Evolutionary conservation across 176 grass and related monocot genomes (phyloP).

Genomic region (Aegilops umbellulata): DNA sequence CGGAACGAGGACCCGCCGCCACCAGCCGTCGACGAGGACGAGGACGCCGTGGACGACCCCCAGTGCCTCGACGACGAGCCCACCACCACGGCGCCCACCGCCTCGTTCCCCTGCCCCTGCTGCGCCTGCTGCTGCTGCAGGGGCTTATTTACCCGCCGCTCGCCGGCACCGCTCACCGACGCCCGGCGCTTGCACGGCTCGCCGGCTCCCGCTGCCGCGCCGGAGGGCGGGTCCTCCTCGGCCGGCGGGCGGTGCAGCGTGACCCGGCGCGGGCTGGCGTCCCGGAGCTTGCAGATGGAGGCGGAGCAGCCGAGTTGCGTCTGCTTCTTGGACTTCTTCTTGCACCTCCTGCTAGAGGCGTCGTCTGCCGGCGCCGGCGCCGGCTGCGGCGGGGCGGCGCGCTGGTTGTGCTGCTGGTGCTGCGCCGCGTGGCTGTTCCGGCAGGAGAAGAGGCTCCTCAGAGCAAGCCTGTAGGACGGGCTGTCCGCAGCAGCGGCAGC

Average conservation of each 20-base stretch:
- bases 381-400: not conserved
- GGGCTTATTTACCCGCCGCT: slow-evolving; percentile 58
- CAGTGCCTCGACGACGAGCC: slow-evolving; percentile 8
- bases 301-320: slow-evolving; percentile 43
- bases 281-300: slow-evolving; percentile 63
- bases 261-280: not conserved
- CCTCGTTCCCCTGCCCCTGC: slow-evolving; percentile 15
- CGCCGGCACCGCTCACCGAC: slow-evolving; percentile 53
- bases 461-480: slow-evolving; percentile 68
- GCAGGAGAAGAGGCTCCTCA: slow-evolving; percentile 73
- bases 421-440: slow-evolving; percentile 42
- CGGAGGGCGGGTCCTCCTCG: not conserved
- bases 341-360: not conserved
- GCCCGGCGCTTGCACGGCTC: slow-evolving; percentile 72
- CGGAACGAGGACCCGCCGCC: slow-evolving; percentile 71
- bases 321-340: slow-evolving; percentile 36
- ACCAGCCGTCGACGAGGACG: slow-evolving; percentile 40
- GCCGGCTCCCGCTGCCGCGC: not conserved
- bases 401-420: not conserved
- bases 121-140: not conserved
- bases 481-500: slow-evolving; percentile 7
- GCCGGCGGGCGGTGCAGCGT: not conserved
- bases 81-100: not conserved
- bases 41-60: slow-evolving; percentile 34
- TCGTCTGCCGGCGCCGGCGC: not conserved